Evolutionary conservation across 129 eudicot genomes (phyloP).

Genomic region (Helianthus tuberosus): DNA sequence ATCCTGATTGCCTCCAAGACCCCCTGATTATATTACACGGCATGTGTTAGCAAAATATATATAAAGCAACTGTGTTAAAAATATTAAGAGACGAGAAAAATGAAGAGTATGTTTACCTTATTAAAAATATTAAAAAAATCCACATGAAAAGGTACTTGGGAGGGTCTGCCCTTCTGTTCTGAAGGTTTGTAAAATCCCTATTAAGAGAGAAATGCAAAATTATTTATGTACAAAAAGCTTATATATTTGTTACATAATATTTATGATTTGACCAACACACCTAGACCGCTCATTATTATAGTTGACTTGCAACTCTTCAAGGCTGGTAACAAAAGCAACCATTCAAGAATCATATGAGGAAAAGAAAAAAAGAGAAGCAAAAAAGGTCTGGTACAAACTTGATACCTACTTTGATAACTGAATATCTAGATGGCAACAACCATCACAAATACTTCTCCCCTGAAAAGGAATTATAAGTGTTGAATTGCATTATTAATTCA

Average conservation of each 20-base stretch:
- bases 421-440: constrained; percentile 36
- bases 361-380: not conserved
- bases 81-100: not conserved
- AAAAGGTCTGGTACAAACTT: constrained; percentile 40
- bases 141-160: constrained; percentile 28
- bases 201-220: constrained; percentile 2
- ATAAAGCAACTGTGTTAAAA: constrained; percentile 6
- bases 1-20: constrained; percentile 99
- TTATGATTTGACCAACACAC: constrained; percentile 36
- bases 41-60: constrained; percentile 11
- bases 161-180: constrained; percentile 56
- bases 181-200: constrained; percentile 94
- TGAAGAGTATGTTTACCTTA: not conserved
- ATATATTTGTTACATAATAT: not conserved
- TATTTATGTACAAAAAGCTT: constrained; percentile 5
- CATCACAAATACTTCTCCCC: constrained; percentile 97
- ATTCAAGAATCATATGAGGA: no score
- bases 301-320: constrained; percentile 96
- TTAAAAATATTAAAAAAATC: not conserved
- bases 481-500: no score
- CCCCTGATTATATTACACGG: constrained; percentile 53
- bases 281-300: constrained; percentile 93
- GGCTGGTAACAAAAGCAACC: constrained; percentile 51
- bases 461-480: not conserved
- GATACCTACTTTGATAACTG: constrained; percentile 89